Conservation (phyloP, 2,329 filamentous ascomycete species). For the Cladosporium oxysporum region DNA sequence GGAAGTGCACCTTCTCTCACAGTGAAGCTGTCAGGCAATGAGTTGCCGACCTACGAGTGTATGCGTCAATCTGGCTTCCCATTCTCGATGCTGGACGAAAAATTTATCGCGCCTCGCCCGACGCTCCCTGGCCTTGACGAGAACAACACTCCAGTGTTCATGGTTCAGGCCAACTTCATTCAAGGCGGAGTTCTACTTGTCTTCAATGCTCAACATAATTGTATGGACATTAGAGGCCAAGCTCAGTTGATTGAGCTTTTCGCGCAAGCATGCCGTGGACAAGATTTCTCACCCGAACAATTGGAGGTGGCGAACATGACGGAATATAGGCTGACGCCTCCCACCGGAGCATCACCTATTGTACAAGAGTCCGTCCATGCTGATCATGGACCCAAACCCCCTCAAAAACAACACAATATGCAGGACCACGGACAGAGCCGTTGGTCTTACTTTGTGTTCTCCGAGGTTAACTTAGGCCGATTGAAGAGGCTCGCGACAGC, state of each 20-base stretch:
- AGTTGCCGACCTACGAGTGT: neutral
- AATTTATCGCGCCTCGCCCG: slow-evolving; percentile 11
- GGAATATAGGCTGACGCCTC: neutral
- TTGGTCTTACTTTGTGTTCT: slow-evolving; percentile 12
- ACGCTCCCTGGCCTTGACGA: slow-evolving; percentile 1
- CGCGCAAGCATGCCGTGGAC: slow-evolving; percentile 22
- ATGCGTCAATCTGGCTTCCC: slow-evolving; percentile 12
- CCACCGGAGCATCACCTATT: neutral
- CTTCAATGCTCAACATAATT: slow-evolving; percentile 21
- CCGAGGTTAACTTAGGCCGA: neutral
- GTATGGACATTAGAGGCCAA: slow-evolving; percentile 25
- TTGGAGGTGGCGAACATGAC: neutral
- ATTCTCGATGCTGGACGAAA: slow-evolving; percentile 20
- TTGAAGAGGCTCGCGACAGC: neutral
- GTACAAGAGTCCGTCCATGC: neutral
- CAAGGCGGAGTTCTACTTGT: slow-evolving; percentile 23
- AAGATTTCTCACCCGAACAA: slow-evolving; percentile 6
- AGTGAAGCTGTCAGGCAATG: neutral
- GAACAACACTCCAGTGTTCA: slow-evolving; percentile 17
- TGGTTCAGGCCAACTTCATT: slow-evolving; percentile 22
- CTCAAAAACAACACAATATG: neutral
- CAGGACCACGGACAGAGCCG: neutral
- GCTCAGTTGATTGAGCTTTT: slow-evolving; percentile 20
- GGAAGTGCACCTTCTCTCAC: neutral
- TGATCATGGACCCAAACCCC: neutral